Evolutionary conservation across 2,329 filamentous ascomycete genomes (phyloP).

Genomic region (Capronia epimyces): DNA sequence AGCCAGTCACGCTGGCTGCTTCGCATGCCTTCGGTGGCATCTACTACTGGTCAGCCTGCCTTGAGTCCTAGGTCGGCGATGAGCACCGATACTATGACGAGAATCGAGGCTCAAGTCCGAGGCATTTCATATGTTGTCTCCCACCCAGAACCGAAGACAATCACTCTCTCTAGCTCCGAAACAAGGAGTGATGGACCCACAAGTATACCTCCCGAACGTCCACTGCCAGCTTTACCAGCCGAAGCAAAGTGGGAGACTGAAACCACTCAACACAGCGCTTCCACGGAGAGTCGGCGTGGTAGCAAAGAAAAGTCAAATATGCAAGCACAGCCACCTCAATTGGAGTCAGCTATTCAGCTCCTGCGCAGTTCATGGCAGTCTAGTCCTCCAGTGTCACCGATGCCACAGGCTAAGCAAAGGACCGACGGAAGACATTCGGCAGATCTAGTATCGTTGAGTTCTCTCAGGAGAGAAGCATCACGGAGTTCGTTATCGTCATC

Average conservation of each 20-base stretch:
- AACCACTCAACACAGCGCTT: background rate
- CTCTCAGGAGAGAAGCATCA: background rate
- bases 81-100: slow-evolving; percentile 20
- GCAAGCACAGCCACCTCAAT: background rate
- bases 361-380: slow-evolving; percentile 14
- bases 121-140: background rate
- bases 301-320: background rate
- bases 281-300: background rate
- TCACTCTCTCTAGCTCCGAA: slow-evolving; percentile 1
- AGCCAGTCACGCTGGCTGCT: background rate
- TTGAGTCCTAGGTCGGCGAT: slow-evolving; percentile 10
- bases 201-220: slow-evolving; percentile 20
- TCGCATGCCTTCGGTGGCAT: slow-evolving; percentile 9
- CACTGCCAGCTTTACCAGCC: slow-evolving; percentile 20
- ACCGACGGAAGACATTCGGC: background rate
- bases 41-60: background rate
- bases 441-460: slow-evolving; percentile 1
- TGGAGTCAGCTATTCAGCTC: slow-evolving; percentile 42
- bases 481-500: slow-evolving; percentile 1
- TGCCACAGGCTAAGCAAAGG: background rate
- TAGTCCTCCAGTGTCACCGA: background rate
- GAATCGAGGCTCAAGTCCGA: slow-evolving; percentile 22
- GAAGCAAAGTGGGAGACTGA: background rate
- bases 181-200: slow-evolving; percentile 12
- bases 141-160: background rate